phyloP scores from a whole-genome alignment of 352 stramenopile species.

The Pythium phragmitis region DNA sequence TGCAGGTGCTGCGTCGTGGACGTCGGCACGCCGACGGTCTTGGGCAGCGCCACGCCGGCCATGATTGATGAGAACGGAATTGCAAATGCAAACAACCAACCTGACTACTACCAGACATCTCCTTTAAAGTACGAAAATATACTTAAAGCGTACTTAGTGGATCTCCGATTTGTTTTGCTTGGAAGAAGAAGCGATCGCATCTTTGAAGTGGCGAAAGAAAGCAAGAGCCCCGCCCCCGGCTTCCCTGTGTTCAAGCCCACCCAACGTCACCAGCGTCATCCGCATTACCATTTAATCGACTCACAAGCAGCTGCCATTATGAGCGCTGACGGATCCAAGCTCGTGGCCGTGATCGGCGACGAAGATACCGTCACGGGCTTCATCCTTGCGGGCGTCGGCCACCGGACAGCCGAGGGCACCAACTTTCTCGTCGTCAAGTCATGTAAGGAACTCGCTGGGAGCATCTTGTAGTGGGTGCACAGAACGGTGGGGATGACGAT shows the following conservation, averaged over 20 bases:
- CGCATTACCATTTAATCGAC: neutral
- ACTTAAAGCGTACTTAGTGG: constrained; percentile 8
- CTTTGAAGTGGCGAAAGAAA: constrained; percentile 9
- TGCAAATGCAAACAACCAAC: neutral
- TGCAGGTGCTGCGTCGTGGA: constrained; percentile 57
- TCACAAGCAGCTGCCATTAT: constrained; percentile 26
- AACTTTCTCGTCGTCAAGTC: constrained; percentile 98
- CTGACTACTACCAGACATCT: neutral
- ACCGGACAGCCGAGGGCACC: constrained; percentile 92
- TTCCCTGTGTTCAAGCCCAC: neutral
- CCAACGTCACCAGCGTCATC: neutral
- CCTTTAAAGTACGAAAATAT: constrained; percentile 13
- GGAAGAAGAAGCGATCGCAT: neutral
- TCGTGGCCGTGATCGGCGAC: constrained; percentile 87
- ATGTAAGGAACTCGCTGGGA: constrained; percentile 47
- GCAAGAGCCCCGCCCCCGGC: neutral
- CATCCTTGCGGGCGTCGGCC: constrained; percentile 95
- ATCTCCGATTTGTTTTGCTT: neutral
- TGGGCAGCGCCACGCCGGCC: constrained; percentile 19
- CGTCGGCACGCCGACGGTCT: constrained; percentile 29
- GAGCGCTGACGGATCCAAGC: constrained; percentile 75
- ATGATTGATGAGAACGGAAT: neutral
- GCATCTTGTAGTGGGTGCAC: neutral
- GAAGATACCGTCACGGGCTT: constrained; percentile 99
- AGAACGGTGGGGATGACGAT: neutral